Evolutionary conservation across 495 filamentous ascomycete genomes (phyloP).

Genomic region (Hypoxylon intermedium): DNA sequence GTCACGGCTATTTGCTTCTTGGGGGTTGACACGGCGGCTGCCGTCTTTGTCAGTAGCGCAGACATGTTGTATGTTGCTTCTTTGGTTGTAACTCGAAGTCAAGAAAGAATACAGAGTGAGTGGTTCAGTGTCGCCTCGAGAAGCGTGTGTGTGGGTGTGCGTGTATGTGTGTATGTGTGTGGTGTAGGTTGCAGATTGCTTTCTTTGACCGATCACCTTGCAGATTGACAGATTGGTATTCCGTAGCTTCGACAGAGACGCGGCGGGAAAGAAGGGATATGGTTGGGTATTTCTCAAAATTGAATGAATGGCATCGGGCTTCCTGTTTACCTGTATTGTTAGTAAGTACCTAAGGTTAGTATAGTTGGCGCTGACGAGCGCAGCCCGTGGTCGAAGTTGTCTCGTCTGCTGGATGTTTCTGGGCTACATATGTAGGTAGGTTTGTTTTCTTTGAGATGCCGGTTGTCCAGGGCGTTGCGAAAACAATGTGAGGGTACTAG

Average conservation of each 20-base stretch:
- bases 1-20: slow-evolving; percentile 45
- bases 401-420: slow-evolving; percentile 19
- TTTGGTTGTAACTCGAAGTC: not conserved
- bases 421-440: not conserved
- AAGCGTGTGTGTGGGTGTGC: slow-evolving; percentile 33
- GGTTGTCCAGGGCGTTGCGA: slow-evolving; percentile 4
- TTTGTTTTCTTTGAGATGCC: slow-evolving; percentile 31
- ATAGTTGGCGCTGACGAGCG: slow-evolving; percentile 23
- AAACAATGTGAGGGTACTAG: slow-evolving; percentile 3
- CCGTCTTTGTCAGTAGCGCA: slow-evolving; percentile 19
- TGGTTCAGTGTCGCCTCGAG: slow-evolving; percentile 5
- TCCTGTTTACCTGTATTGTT: slow-evolving; percentile 12
- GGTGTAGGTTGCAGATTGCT: too few species aligned
- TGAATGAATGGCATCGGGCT: slow-evolving; percentile 15
- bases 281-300: not conserved
- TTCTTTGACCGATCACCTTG: slow-evolving; percentile 5
- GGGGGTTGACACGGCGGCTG: slow-evolving; percentile 51
- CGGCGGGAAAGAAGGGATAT: not conserved
- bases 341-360: slow-evolving; percentile 32
- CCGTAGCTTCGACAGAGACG: slow-evolving; percentile 6
- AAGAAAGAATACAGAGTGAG: slow-evolving; percentile 5
- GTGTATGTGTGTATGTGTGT: too few species aligned
- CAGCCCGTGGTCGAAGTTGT: slow-evolving; percentile 24
- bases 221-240: slow-evolving; percentile 6
- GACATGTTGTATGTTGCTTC: slow-evolving; percentile 26